A percentile compares a stretch with the other conserved stretches of the same genome.
phyloP scores from a whole-genome alignment of 192 early-diverging fungal genomes.

The Martensiomyces pterosporus region DNA sequence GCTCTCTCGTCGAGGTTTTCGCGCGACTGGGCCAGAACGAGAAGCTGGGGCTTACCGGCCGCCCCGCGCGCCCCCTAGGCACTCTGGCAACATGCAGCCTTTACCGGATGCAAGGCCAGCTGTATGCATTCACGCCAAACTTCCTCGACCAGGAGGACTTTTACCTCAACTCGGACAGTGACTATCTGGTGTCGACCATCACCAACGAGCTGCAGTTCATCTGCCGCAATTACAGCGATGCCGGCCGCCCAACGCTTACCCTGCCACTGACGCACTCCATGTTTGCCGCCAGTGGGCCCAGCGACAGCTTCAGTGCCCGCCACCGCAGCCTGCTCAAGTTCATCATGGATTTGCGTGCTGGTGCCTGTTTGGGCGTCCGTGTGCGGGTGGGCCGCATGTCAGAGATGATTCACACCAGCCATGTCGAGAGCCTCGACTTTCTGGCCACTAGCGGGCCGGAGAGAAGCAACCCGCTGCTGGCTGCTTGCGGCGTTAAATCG shows the following conservation, averaged over 20 bases:
- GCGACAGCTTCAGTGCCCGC: conserved; percentile 18
- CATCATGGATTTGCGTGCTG: conserved; percentile 74
- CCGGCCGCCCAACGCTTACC: conserved; percentile 75
- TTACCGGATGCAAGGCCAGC: conserved; percentile 75
- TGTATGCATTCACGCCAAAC: conserved; percentile 81
- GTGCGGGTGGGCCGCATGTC: conserved; percentile 70
- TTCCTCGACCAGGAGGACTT: conserved; percentile 87
- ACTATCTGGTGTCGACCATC: conserved; percentile 73
- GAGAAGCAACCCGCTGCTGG: conserved; percentile 34
- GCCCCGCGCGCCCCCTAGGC: conserved; percentile 74
- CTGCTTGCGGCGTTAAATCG: not conserved
- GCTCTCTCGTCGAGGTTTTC: conserved; percentile 75
- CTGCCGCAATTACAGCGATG: conserved; percentile 63
- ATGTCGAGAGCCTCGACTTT: conserved; percentile 79
- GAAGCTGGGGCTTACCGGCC: conserved; percentile 73
- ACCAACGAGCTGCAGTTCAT: conserved; percentile 75
- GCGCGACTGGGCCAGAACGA: conserved; percentile 64
- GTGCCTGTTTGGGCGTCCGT: conserved; percentile 62
- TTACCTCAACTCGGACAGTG: conserved; percentile 82
- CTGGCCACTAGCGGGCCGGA: conserved; percentile 70
- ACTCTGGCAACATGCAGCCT: conserved; percentile 74
- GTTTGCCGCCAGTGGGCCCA: conserved; percentile 18
- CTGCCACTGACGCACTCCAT: conserved; percentile 74
- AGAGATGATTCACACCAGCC: conserved; percentile 74
- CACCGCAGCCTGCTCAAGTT: conserved; percentile 73